Percentiles rank a stretch among this genome's conserved stretches.
These are phyloP conservation scores for Chlamydomonas sp. DNA, from an alignment of 139 green algal genomes.

Conservation along the genomic window DNA sequence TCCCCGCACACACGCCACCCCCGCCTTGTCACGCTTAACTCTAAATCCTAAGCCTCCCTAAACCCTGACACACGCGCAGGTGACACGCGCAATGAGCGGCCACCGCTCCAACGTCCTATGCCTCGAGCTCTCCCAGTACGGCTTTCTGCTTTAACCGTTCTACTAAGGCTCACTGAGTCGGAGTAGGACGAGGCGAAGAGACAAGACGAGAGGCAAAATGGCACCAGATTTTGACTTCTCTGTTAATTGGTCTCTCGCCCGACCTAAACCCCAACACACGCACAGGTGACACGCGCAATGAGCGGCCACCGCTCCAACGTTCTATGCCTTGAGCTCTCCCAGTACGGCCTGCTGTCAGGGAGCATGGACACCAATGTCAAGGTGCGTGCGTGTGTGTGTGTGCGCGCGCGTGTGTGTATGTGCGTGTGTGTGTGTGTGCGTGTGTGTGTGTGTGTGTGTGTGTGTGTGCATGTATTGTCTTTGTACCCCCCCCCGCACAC, in stretches of 20 bases:
- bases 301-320: constrained; percentile 63
- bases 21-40: background rate
- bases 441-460: background rate
- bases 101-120: constrained; percentile 59
- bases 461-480: background rate
- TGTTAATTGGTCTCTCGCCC: too few relatives aligned
- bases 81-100: constrained; percentile 57
- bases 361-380: constrained; percentile 76
- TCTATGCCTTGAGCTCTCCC: constrained; percentile 59
- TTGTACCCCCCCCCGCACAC: background rate
- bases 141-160: too few relatives aligned
- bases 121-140: constrained; percentile 58
- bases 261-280: background rate
- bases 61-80: constrained; percentile 5
- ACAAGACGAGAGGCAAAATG: too few relatives aligned
- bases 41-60: too few relatives aligned
- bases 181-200: too few relatives aligned
- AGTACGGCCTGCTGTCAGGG: constrained; percentile 43
- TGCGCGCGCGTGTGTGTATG: background rate
- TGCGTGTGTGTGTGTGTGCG: background rate
- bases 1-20: background rate
- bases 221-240: too few relatives aligned
- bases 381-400: constrained; percentile 13
- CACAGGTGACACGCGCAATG: constrained; percentile 50
- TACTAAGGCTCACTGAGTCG: too few relatives aligned